A percentile compares a stretch with the other conserved stretches of the same genome.
phyloP scores from a whole-genome alignment of 148 eudicot genomes.

The Amaranthus palmeri region DNA sequence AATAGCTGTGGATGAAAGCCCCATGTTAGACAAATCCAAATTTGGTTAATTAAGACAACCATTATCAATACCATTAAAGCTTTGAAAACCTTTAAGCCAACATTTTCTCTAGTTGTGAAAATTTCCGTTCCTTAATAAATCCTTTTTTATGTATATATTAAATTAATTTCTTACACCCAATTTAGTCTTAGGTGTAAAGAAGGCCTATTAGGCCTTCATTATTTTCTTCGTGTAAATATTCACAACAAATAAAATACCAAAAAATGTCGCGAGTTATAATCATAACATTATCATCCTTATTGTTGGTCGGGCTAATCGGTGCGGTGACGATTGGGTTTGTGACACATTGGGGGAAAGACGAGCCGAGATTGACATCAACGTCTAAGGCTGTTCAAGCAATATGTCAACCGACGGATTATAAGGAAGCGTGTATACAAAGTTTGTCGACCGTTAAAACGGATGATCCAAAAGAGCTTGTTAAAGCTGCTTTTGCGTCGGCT shows the following conservation, averaged over 20 bases:
- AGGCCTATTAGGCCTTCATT: constrained; percentile 27
- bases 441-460: constrained; percentile 27
- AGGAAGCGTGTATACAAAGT: constrained; percentile 44
- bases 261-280: constrained; percentile 32
- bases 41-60: constrained; percentile 17
- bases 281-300: constrained; percentile 33
- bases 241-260: neutral
- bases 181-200: constrained; percentile 2
- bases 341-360: neutral
- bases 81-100: constrained; percentile 16
- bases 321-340: constrained; percentile 36
- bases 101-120: neutral
- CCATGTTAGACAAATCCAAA: constrained; percentile 13
- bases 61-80: constrained; percentile 7
- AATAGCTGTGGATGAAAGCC: constrained; percentile 7
- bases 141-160: neutral
- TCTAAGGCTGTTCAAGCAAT: constrained; percentile 48
- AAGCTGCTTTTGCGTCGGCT: constrained; percentile 44
- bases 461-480: constrained; percentile 55
- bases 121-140: neutral
- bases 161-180: neutral
- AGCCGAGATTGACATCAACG: constrained; percentile 24
- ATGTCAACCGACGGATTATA: constrained; percentile 58
- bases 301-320: constrained; percentile 43
- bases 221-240: neutral